These are phyloP conservation scores for Mycena metata DNA, from an alignment of 768 basidiomycete genomes.

Conservation along the genomic window DNA sequence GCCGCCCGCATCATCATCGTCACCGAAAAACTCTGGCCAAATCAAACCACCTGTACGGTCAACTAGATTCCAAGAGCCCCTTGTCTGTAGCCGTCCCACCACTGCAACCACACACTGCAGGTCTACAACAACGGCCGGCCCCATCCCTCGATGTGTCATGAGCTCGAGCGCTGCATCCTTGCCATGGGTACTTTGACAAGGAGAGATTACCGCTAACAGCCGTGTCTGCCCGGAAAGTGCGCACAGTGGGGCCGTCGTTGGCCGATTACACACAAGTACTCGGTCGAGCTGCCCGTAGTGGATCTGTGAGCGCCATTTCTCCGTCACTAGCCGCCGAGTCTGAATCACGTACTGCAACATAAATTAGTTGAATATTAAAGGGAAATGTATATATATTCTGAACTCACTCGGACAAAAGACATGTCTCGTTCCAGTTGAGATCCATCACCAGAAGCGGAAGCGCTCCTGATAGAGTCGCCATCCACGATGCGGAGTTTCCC, in stretches of 20 bases:
- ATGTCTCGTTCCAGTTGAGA: conserved; percentile 10
- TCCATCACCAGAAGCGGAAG: conserved; percentile 2
- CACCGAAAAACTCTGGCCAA: conserved; percentile 6
- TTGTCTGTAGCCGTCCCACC: neutral
- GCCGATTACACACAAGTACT: neutral
- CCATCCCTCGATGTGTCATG: neutral
- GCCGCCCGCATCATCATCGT: neutral
- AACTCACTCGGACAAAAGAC: conserved; percentile 13
- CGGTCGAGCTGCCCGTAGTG: conserved; percentile 15
- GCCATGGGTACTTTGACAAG: conserved; percentile 4
- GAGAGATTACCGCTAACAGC: neutral
- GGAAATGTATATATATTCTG: too few relatives aligned
- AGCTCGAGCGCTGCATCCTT: conserved; percentile 9
- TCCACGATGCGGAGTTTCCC: conserved; percentile 13
- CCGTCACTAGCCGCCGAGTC: neutral
- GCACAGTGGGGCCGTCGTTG: neutral
- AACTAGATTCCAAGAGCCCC: neutral
- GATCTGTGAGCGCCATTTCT: neutral
- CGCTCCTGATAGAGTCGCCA: conserved; percentile 1
- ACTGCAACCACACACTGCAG: conserved; percentile 20
- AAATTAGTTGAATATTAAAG: too few relatives aligned
- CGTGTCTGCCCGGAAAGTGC: neutral
- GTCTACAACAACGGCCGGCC: neutral
- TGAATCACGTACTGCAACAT: conserved; percentile 9
- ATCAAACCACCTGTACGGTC: conserved; percentile 16